These are phyloP conservation scores for Ettlia oleoabundans DNA, from an alignment of 139 green algal genomes.

Conservation along the genomic window DNA sequence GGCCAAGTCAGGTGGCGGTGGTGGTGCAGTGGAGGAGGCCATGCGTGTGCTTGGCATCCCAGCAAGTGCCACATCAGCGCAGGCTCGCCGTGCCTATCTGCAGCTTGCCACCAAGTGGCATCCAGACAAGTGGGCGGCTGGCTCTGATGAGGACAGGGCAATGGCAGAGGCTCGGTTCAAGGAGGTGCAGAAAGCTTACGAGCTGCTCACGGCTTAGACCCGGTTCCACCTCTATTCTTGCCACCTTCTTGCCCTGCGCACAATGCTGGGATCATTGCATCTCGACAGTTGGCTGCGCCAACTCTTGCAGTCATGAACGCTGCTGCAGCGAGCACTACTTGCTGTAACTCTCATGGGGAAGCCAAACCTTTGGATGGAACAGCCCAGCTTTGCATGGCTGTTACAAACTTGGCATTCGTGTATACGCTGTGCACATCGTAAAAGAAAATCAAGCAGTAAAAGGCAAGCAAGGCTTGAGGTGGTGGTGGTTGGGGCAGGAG, in stretches of 20 bases:
- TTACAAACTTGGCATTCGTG: constrained; percentile 14
- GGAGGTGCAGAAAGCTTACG: constrained; percentile 41
- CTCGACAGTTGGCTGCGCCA: too few relatives aligned
- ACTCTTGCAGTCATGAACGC: too few relatives aligned
- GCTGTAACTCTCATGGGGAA: too few relatives aligned
- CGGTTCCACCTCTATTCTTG: too few relatives aligned
- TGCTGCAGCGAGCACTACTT: too few relatives aligned
- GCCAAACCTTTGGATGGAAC: too few relatives aligned
- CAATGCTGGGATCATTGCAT: too few relatives aligned
- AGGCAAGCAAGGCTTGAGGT: too few relatives aligned
- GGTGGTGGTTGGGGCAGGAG: too few relatives aligned
- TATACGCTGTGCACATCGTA: too few relatives aligned
- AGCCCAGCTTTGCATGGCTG: too few relatives aligned
- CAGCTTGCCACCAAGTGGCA: constrained; percentile 51
- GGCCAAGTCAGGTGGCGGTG: neutral
- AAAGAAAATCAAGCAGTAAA: constrained; percentile 2
- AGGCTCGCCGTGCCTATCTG: constrained; percentile 62
- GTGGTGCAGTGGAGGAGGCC: constrained; percentile 4
- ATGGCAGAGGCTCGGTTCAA: constrained; percentile 48
- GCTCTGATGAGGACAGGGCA: constrained; percentile 2
- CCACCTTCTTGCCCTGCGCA: too few relatives aligned
- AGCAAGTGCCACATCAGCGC: neutral
- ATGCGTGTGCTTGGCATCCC: constrained; percentile 31
- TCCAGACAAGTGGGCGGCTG: constrained; percentile 62
- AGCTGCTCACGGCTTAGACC: constrained; percentile 21